Percentiles rank a stretch among this genome's conserved stretches.
These are phyloP conservation scores for Diaporthe humulicola DNA, from an alignment of 2,329 filamentous ascomycete genomes.

Conservation along the genomic window DNA sequence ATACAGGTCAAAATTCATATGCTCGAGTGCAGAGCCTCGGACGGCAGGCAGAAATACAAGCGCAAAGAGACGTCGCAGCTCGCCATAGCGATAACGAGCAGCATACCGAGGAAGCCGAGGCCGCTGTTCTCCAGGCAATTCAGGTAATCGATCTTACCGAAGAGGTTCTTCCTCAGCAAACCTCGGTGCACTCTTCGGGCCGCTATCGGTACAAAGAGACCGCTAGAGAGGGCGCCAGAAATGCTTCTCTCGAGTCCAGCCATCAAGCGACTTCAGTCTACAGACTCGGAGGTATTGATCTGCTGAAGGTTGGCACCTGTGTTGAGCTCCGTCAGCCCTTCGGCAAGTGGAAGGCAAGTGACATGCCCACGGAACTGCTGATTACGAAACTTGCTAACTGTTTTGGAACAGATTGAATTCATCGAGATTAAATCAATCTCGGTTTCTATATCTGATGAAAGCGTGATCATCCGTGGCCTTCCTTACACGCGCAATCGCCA, in stretches of 20 bases:
- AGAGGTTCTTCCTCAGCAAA: neutral
- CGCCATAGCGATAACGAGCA: neutral
- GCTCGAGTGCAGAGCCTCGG: neutral
- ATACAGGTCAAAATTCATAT: neutral
- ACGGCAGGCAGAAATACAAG: neutral
- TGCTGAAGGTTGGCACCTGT: neutral
- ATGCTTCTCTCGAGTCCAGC: neutral
- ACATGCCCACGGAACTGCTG: constrained; percentile 37
- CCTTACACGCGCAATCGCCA: constrained; percentile 52
- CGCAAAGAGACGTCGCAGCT: neutral
- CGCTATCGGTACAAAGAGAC: neutral
- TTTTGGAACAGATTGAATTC: constrained; percentile 48
- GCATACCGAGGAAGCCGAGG: neutral
- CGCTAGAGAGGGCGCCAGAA: too few relatives aligned
- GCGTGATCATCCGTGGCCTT: constrained; percentile 55
- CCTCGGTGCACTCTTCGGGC: neutral
- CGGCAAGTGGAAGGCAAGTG: neutral
- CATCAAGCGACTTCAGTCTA: neutral
- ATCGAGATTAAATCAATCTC: constrained; percentile 57
- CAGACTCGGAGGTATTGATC: neutral
- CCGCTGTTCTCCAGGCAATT: neutral
- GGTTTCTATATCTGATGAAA: constrained; percentile 37
- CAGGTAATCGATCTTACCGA: constrained; percentile 21
- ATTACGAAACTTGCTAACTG: constrained; percentile 40
- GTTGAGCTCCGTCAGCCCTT: constrained; percentile 22